phyloP scores from a whole-genome alignment of 2,329 filamentous ascomycete species.

The Scortechinia acanthostroma region DNA sequence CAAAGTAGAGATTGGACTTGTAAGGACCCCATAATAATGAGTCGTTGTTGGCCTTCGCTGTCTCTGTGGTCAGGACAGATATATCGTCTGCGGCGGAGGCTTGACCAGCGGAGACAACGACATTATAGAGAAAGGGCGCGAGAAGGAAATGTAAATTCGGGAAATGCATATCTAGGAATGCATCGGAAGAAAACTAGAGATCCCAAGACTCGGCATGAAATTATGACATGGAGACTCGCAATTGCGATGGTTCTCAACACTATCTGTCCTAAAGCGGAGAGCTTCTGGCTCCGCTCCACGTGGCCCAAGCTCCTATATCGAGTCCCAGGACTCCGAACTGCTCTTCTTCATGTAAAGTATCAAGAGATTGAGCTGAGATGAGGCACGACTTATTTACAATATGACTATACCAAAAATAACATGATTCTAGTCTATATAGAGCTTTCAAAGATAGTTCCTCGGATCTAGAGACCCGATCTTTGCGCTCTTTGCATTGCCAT shows the following conservation, averaged over 20 bases:
- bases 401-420: not conserved
- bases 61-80: slow-evolving; percentile 17
- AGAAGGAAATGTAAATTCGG: not conserved
- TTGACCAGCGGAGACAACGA: not conserved
- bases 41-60: slow-evolving; percentile 53
- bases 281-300: not conserved
- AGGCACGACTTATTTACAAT: not conserved
- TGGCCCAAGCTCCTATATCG: slow-evolving; percentile 1
- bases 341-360: too few relatives aligned
- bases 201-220: too few relatives aligned
- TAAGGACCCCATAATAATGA: slow-evolving; percentile 95
- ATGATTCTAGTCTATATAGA: too few relatives aligned
- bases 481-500: slow-evolving; percentile 63
- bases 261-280: not conserved
- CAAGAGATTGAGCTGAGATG: too few relatives aligned
- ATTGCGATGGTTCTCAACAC: not conserved
- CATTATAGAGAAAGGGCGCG: not conserved
- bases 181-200: too few relatives aligned
- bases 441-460: slow-evolving; percentile 35
- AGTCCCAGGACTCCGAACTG: too few relatives aligned
- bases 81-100: slow-evolving; percentile 2
- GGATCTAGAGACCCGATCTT: slow-evolving; percentile 63
- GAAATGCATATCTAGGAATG: not conserved
- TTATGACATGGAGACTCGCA: not conserved
- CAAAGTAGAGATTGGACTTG: slow-evolving; percentile 89